Conservation (phyloP, 495 filamentous ascomycete species). For the Aspergillus hancockii region DNA sequence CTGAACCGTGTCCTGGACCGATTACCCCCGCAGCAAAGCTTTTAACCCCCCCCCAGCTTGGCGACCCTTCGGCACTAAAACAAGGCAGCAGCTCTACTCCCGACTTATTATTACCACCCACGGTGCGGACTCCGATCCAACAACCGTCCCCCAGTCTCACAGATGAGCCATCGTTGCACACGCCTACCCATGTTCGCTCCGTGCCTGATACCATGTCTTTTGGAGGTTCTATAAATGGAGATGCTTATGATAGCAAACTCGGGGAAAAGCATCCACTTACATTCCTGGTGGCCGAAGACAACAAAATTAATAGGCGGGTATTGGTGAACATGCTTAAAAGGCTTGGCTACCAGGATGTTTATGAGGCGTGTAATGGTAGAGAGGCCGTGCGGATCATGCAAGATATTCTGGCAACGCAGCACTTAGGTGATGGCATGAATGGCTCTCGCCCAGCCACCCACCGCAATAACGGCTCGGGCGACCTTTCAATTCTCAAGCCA, state of each 20-base stretch:
- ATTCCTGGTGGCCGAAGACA: conserved; percentile 79
- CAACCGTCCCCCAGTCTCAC: conserved; percentile 35
- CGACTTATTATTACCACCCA: conserved; percentile 25
- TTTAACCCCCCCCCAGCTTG: conserved; percentile 30
- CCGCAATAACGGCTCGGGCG: conserved; percentile 3
- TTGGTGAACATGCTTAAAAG: conserved; percentile 69
- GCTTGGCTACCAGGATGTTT: conserved; percentile 65
- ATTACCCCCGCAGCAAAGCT: conserved; percentile 38
- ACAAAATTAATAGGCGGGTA: conserved; percentile 75
- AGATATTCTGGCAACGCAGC: conserved; percentile 34
- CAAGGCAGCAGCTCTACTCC: conserved; percentile 27
- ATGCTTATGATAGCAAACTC: conserved; percentile 45
- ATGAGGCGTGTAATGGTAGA: conserved; percentile 70
- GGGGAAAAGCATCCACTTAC: conserved; percentile 63
- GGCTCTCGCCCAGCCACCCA: background rate
- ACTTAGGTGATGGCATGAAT: conserved; percentile 1
- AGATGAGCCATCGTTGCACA: conserved; percentile 33
- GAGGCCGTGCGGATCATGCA: conserved; percentile 70
- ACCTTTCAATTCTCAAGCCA: conserved; percentile 18
- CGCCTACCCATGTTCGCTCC: conserved; percentile 31
- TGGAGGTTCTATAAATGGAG: conserved; percentile 25
- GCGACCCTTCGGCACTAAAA: conserved; percentile 25
- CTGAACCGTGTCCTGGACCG: conserved; percentile 40
- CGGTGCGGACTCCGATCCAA: conserved; percentile 28
- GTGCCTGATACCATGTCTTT: conserved; percentile 19